Percentiles rank a stretch among this genome's conserved stretches.
Conservation (phyloP, 2,329 filamentous ascomycete species). For the Immersiporthe knoxdaviesiana region DNA sequence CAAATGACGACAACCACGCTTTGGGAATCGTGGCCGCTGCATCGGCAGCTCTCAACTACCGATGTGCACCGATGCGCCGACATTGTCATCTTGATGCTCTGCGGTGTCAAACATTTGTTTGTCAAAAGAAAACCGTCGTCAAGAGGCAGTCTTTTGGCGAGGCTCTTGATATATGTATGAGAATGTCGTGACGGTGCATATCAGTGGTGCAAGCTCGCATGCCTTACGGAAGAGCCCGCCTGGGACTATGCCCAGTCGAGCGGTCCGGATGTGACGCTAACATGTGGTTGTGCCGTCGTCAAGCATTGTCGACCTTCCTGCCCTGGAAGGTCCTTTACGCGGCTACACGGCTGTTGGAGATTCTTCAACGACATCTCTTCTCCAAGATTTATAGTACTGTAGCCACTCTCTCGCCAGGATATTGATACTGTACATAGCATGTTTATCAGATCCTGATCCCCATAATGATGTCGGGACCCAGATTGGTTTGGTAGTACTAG, state of each 20-base stretch:
- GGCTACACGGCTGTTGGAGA: constrained; percentile 13
- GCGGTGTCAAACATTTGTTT: neutral
- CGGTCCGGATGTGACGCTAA: constrained; percentile 16
- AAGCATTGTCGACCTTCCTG: constrained; percentile 20
- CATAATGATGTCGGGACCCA: neutral
- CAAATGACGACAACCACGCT: constrained; percentile 20
- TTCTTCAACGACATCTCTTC: constrained; percentile 15
- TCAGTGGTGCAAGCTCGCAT: constrained; percentile 18
- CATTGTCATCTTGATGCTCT: constrained; percentile 11
- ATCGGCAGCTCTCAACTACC: constrained; percentile 19
- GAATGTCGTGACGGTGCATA: constrained; percentile 20
- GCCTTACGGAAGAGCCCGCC: constrained; percentile 10
- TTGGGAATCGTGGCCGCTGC: constrained; percentile 15
- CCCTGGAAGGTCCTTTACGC: constrained; percentile 22
- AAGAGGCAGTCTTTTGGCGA: neutral
- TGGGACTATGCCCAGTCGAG: constrained; percentile 17
- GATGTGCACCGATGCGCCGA: constrained; percentile 20
- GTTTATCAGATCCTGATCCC: neutral
- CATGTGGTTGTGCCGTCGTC: constrained; percentile 6
- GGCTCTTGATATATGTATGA: neutral
- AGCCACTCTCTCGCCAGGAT: neutral
- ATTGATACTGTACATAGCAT: neutral
- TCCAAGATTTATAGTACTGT: neutral
- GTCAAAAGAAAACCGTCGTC: neutral
- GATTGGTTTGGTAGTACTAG: neutral